Evolutionary conservation across 257 asterid species (phyloP).

Genomic region (Leptodermis oblonga): DNA sequence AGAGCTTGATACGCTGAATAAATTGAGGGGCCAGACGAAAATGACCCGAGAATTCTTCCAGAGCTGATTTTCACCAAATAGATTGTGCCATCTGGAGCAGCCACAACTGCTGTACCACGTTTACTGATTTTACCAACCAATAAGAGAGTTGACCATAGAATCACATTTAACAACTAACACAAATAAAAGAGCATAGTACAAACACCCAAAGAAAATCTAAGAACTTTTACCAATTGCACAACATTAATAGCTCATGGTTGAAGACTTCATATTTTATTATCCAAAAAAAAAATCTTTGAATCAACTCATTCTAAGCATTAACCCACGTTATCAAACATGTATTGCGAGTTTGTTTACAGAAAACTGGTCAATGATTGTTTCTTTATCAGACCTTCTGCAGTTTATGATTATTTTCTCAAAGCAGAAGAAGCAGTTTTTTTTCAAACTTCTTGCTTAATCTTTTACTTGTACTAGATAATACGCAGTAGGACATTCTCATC

Average conservation of each 20-base stretch:
- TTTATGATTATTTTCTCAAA: no score
- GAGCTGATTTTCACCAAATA: constrained; percentile 53
- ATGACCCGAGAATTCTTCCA: constrained; percentile 59
- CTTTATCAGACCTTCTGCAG: no score
- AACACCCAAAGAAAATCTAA: neutral
- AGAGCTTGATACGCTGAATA: constrained; percentile 63
- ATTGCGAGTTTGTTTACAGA: no score
- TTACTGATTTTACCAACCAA: constrained; percentile 36
- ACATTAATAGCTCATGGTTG: no score
- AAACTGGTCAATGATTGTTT: no score
- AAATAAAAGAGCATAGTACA: neutral
- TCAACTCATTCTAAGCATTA: no score
- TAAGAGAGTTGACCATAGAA: constrained; percentile 15
- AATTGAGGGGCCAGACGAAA: constrained; percentile 74
- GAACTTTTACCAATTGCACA: no score
- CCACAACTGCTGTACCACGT: constrained; percentile 63
- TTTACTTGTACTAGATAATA: neutral
- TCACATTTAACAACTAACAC: constrained; percentile 8
- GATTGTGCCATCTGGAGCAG: constrained; percentile 84
- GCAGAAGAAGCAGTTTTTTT: no score
- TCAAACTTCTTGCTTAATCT: neutral
- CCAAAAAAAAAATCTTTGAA: no score
- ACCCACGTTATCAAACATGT: no score
- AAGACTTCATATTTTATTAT: no score
- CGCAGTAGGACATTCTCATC: no score